Evolutionary conservation across 805 yeast genomes (phyloP), one percentile per base, ranked within the genome.

Genomic region (Saccharomyces jurei): DNA sequence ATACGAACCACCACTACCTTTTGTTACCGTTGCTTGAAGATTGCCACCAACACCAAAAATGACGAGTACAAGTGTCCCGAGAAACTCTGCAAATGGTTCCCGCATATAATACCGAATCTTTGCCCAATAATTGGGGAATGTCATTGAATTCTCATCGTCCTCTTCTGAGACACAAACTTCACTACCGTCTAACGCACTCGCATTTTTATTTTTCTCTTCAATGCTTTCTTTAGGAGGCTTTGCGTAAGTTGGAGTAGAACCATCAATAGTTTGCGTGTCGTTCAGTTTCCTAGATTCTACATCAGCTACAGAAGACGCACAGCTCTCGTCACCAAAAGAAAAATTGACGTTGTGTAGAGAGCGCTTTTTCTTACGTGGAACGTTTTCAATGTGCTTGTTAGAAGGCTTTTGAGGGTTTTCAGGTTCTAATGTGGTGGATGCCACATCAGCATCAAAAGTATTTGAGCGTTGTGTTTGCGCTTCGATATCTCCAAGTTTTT

Each of bases 31-130:
- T 25, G 56, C 60, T 63, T 76, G 80, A 13, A 77, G 76, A 48
- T 72, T 75, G 50, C 72, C 74, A 56, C 80, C 79, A 55, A 73
- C 78, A 62, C 81, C 81, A 50, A 70, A 71, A 57, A 70, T 55
- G n/a, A 77, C 71, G 41, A 77, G 57, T 11, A 75, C 59, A 56
- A 74, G 54, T 4, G 76, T 71, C 14, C 80, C 81, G 17, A 76
- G 59, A 59, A 74, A 75, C 63, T 77, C 81, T 27, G 80, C 78
- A 50, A 75, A 56, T n/a, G 73, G 73, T 55, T 75, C 78, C 54
- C 80, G 55, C 59, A 59, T 25, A 25, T 32, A 50, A 28, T 59
- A 57, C 14, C 62, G 50, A 31, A 59, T 54, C 31, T 55, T 57
- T 6, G 60, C 60, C 62, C 62, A 59, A 52, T 25, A 57, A 29